A percentile compares a stretch with the other conserved stretches of the same genome.
Conservation (phyloP, 495 filamentous ascomycete species). For the Penicillium subrubescens region DNA sequence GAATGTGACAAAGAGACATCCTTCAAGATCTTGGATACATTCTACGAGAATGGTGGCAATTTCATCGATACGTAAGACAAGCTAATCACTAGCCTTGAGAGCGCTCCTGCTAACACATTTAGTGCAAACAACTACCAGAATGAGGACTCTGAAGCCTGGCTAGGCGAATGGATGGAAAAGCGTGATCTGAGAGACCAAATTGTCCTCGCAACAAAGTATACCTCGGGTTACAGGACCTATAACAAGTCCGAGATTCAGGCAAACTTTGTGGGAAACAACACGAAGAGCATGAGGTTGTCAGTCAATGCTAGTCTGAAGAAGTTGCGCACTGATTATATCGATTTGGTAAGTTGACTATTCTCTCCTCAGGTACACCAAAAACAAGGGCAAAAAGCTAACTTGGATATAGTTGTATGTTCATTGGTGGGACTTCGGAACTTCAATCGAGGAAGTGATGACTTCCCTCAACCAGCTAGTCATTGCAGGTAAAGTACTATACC, state of each 20-base stretch:
- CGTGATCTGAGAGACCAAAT: slow-evolving; percentile 18
- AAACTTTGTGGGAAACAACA: slow-evolving; percentile 60
- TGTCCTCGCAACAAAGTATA: slow-evolving; percentile 70
- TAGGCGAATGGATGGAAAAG: slow-evolving; percentile 48
- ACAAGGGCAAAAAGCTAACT: background rate
- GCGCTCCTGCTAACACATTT: background rate
- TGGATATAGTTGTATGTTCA: slow-evolving; percentile 29
- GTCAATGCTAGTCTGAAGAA: slow-evolving; percentile 59
- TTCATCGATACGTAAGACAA: slow-evolving; percentile 68
- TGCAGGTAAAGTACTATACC: slow-evolving; percentile 49
- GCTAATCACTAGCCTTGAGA: background rate
- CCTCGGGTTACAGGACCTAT: slow-evolving; percentile 35
- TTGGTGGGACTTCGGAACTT: slow-evolving; percentile 50
- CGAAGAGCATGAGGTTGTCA: slow-evolving; percentile 57
- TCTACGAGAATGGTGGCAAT: slow-evolving; percentile 69
- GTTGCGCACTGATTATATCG: slow-evolving; percentile 68
- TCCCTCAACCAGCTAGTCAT: slow-evolving; percentile 40
- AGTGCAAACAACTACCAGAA: slow-evolving; percentile 67
- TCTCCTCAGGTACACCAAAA: background rate
- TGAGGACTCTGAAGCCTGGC: slow-evolving; percentile 69
- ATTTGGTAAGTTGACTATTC: slow-evolving; percentile 59
- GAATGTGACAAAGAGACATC: slow-evolving; percentile 60
- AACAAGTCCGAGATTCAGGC: slow-evolving; percentile 42
- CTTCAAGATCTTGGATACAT: slow-evolving; percentile 69
- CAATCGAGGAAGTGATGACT: slow-evolving; percentile 49